Evolutionary conservation across 345 rosid species (phyloP).

Genomic region (Citrus glauca): DNA sequence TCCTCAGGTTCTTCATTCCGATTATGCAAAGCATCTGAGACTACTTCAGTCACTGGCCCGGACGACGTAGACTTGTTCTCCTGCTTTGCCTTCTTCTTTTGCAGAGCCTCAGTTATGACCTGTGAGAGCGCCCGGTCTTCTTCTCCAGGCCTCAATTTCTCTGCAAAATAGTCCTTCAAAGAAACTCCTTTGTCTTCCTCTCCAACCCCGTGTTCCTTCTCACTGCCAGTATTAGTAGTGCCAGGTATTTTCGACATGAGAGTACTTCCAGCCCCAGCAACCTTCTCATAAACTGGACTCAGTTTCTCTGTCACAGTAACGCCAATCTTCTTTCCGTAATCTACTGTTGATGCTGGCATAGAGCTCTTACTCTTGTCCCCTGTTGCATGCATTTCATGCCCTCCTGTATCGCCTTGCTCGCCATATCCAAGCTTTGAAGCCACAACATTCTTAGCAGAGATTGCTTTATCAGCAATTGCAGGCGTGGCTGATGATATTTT

Average conservation of each 20-base stretch:
- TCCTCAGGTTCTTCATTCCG: neutral
- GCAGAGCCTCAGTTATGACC: constrained; percentile 46
- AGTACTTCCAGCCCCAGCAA: constrained; percentile 38
- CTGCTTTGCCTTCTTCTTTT: constrained; percentile 19
- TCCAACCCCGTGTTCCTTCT: neutral
- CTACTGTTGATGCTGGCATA: constrained; percentile 16
- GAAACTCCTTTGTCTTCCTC: constrained; percentile 51
- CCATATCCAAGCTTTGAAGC: constrained; percentile 60
- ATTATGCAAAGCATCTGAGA: neutral
- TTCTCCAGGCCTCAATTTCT: constrained; percentile 73
- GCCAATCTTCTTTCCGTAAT: constrained; percentile 45
- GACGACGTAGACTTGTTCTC: neutral
- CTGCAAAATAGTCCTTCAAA: constrained; percentile 42
- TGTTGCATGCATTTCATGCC: constrained; percentile 1
- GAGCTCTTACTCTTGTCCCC: constrained; percentile 4
- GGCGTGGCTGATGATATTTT: constrained; percentile 44
- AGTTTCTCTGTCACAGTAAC: constrained; percentile 41
- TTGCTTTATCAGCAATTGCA: constrained; percentile 39
- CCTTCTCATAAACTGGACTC: constrained; percentile 45
- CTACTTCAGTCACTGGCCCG: constrained; percentile 31
- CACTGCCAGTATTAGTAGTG: constrained; percentile 3
- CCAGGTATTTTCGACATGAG: constrained; percentile 33
- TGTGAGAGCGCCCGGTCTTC: constrained; percentile 68
- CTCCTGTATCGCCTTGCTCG: constrained; percentile 3
- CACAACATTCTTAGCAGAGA: constrained; percentile 41